These are phyloP conservation scores for Epicoccum sorghinum DNA, from an alignment of 2,329 filamentous ascomycete species.

Conservation along the genomic window DNA sequence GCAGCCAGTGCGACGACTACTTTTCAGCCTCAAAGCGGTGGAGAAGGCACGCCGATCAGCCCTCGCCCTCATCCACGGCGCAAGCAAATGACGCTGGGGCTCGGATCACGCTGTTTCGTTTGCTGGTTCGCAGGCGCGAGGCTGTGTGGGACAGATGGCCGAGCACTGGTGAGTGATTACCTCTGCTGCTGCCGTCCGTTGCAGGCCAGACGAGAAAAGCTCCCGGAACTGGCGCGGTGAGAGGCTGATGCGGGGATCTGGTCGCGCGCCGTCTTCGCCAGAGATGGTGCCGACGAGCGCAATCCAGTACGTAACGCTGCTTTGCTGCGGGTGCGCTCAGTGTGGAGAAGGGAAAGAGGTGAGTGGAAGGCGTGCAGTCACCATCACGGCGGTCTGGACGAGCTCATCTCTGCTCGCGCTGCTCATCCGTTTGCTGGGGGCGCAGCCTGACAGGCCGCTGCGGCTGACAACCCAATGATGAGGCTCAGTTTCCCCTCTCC, in stretches of 20 bases:
- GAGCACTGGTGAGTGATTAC: not conserved
- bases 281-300: constrained; percentile 6
- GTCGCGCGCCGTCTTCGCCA: constrained; percentile 15
- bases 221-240: constrained; percentile 16
- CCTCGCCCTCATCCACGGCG: constrained; percentile 18
- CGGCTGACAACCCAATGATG: constrained; percentile 20
- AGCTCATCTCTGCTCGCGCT: constrained; percentile 12
- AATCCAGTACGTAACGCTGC: constrained; percentile 18
- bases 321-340: constrained; percentile 9
- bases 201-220: not conserved
- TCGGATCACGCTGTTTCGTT: not conserved
- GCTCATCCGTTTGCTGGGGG: constrained; percentile 4
- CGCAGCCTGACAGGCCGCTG: constrained; percentile 20
- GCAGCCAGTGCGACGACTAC: constrained; percentile 42
- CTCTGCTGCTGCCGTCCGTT: too few species aligned
- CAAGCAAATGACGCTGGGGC: constrained; percentile 1
- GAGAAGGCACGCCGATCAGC: constrained; percentile 42
- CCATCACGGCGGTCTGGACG: constrained; percentile 2
- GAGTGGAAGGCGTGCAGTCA: not conserved
- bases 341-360: not conserved
- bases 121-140: constrained; percentile 2
- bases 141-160: constrained; percentile 8
- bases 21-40: constrained; percentile 48
- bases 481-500: constrained; percentile 16
- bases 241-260: constrained; percentile 18